Evolutionary conservation across 1,284 basidiomycete species (phyloP).

Genomic region (Ceratobasidium theobromae): DNA sequence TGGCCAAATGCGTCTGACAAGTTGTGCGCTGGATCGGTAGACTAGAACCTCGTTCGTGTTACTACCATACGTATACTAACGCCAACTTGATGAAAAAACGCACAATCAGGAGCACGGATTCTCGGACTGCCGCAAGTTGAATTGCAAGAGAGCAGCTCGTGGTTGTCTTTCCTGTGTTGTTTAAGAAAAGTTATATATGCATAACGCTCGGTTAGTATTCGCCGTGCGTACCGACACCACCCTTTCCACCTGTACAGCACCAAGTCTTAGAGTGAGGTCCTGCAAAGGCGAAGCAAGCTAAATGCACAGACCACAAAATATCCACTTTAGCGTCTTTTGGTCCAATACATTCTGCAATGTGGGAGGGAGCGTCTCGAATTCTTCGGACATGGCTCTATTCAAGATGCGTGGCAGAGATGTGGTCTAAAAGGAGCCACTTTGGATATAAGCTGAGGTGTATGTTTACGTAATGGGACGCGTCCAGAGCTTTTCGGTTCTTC

Average conservation of each 20-base stretch:
- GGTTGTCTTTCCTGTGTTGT: constrained; percentile 80
- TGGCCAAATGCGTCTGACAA: constrained; percentile 98
- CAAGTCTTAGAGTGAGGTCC: constrained; percentile 30
- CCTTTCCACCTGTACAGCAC: constrained; percentile 75
- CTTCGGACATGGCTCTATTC: constrained; percentile 35
- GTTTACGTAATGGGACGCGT: constrained; percentile 22
- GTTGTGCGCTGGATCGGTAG: constrained; percentile 98
- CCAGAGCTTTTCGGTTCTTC: background rate
- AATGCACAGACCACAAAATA: constrained; percentile 79
- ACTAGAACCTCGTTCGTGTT: constrained; percentile 57
- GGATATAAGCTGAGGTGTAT: background rate
- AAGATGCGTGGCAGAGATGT: background rate
- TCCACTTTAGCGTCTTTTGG: constrained; percentile 89
- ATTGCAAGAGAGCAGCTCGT: constrained; percentile 96
- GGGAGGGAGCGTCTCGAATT: constrained; percentile 54
- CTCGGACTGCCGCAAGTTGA: constrained; percentile 81
- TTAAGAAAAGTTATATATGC: background rate
- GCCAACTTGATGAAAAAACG: constrained; percentile 43
- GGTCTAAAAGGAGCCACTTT: background rate
- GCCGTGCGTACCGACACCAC: constrained; percentile 77
- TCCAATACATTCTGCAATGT: constrained; percentile 89
- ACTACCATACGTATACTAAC: background rate
- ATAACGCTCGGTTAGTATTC: background rate
- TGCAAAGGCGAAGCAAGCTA: constrained; percentile 29
- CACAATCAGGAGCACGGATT: constrained; percentile 92